Base-by-base conservation (phyloP, 495 filamentous ascomycete species). In the Xylaria grammica region DNA sequence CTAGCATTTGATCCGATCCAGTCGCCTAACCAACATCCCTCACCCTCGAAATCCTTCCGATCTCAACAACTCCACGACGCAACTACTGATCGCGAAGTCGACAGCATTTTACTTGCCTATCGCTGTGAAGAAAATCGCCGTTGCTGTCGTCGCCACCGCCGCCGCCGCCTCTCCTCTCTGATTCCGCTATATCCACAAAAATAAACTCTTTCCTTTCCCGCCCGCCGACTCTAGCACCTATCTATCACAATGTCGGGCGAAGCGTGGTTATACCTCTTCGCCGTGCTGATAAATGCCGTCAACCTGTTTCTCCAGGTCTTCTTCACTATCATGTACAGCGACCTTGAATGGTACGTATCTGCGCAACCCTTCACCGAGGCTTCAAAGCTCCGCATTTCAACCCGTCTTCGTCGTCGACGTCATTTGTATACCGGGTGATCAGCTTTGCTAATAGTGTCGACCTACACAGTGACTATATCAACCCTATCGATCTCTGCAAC, bases 251-350 rank as follows among this genome's bases (percentile, higher is more conserved):
- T 99, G 94, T 97, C 94, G 70, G 94, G 94, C 74, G 94, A 99
- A 88, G 95, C 94, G 81, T 99, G 94, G 96, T 86, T 99, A 76
- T 99, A 96, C 84, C 90, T 99, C 70, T 85, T 99, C 78, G 90
- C 95, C 80, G 96, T 99, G 79, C 86, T 99, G 76, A 95, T 99
- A 83, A 99, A 99, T 85, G 96, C 96, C 81, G 95, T 98, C 87
- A 99, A 99, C 86, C 87, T 99, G 69, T 99, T 99, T 80, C 87
- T 99, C 54, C 96, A 99, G 81, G 96, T 99, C 62, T 99, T 99
- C 85, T 99, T 99, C 85, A 99, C 96, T 44, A 99, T 99, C 70
- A 99, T 99, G 96, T 99, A 97, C 81, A 96, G 91, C 78, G 94
- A 97, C 86, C 79, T 97, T 66, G 94, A 97, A 88, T 97, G 94